Evolutionary conservation across 202 grass and related monocot species (phyloP).

Genomic region (Setaria viridis): DNA sequence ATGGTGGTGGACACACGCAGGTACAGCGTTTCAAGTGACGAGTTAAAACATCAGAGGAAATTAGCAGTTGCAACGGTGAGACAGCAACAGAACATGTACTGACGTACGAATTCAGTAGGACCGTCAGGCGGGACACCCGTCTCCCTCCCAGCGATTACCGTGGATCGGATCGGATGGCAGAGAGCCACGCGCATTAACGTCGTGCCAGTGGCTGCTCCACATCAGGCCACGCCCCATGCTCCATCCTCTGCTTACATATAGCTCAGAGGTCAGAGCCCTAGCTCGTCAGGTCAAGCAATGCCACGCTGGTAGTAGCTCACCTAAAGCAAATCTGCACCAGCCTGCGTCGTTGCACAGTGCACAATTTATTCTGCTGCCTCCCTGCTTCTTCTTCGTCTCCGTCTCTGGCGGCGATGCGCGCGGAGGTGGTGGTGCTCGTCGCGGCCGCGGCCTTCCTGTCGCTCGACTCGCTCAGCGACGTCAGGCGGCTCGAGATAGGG

Average conservation of each 20-base stretch:
- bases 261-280: not conserved
- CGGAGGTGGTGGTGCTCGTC: not conserved
- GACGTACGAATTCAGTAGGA: not conserved
- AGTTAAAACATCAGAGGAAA: not conserved
- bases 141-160: not conserved
- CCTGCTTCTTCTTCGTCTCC: too few species aligned
- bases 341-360: not conserved
- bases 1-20: too few species aligned
- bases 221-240: not conserved
- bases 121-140: not conserved
- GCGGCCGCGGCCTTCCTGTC: slow-evolving; percentile 16
- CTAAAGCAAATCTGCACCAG: not conserved
- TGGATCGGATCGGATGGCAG: not conserved
- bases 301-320: not conserved
- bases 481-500: slow-evolving; percentile 22
- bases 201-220: not conserved
- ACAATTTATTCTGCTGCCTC: not conserved
- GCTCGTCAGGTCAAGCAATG: not conserved
- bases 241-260: not conserved
- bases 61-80: not conserved
- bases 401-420: not conserved
- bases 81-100: not conserved
- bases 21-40: not conserved
- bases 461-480: slow-evolving; percentile 21
- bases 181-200: not conserved